phyloP scores from a whole-genome alignment of 495 filamentous ascomycete genomes.

The Neurospora cerealis region DNA sequence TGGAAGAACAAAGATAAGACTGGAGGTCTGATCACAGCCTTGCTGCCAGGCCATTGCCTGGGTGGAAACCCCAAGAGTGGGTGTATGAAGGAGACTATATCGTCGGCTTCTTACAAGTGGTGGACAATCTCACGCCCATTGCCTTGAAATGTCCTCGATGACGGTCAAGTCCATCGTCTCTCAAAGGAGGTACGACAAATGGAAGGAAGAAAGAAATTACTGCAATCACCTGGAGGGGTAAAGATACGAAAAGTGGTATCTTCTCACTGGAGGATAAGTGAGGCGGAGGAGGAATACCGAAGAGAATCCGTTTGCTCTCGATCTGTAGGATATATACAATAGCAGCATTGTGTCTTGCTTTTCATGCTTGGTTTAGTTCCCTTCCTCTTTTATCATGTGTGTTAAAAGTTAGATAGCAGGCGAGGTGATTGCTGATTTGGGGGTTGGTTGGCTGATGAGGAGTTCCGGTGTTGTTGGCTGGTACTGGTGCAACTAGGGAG shows the following conservation, averaged over 20 bases:
- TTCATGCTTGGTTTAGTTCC: neutral
- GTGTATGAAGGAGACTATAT: neutral
- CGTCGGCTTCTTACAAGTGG: neutral
- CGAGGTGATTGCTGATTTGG: neutral
- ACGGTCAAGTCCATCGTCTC: neutral
- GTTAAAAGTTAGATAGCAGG: neutral
- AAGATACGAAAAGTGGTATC: neutral
- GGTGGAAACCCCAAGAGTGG: neutral
- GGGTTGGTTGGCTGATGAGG: neutral
- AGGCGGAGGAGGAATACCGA: neutral
- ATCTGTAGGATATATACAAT: neutral
- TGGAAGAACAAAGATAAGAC: neutral
- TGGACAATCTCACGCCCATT: neutral
- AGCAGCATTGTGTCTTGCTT: neutral
- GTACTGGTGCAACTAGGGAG: neutral
- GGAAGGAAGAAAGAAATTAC: no score
- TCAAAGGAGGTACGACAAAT: no score
- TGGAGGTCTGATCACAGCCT: neutral
- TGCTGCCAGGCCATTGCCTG: neutral
- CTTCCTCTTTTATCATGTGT: neutral
- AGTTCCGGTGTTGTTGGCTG: neutral
- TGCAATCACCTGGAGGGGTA: no score
- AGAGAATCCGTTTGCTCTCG: neutral
- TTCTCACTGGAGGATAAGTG: neutral
- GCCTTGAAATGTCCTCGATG: neutral